Percentiles rank a stretch among this genome's conserved stretches.
Conservation (phyloP, 2,329 filamentous ascomycete species). For the Colletotrichum paranaense region DNA sequence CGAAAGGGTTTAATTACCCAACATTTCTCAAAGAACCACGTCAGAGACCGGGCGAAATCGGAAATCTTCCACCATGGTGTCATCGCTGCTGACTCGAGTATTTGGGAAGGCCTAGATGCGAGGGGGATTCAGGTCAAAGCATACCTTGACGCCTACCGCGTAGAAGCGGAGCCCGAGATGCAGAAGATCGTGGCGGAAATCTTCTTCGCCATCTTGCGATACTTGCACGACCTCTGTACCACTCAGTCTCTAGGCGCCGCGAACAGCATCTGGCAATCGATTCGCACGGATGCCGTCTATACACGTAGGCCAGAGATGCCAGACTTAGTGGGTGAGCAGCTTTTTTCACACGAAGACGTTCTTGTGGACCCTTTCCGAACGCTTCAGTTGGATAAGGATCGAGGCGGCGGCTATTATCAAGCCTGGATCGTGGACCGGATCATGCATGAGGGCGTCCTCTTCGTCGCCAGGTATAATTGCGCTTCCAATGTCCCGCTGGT, state of each 20-base stretch:
- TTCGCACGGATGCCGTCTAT: neutral
- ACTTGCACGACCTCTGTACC: neutral
- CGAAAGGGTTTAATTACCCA: neutral
- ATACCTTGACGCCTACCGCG: neutral
- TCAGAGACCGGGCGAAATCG: neutral
- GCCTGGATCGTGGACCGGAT: neutral
- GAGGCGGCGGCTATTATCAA: neutral
- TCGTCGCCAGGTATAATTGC: neutral
- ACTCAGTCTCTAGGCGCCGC: neutral
- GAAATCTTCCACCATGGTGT: neutral
- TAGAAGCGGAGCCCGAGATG: neutral
- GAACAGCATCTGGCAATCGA: neutral
- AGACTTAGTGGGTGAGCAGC: neutral
- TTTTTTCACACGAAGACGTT: neutral
- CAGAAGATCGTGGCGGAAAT: neutral
- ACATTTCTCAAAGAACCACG: neutral
- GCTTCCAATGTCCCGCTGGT: neutral
- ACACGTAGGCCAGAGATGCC: neutral
- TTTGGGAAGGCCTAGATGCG: neutral
- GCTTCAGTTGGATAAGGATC: neutral
- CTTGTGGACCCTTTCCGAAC: neutral
- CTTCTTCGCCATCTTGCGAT: neutral
- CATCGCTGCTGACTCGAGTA: neutral
- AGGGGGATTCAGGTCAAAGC: neutral
- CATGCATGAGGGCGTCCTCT: neutral